phyloP scores from a whole-genome alignment of 352 stramenopile genomes.

The Plasmopara viticola region DNA sequence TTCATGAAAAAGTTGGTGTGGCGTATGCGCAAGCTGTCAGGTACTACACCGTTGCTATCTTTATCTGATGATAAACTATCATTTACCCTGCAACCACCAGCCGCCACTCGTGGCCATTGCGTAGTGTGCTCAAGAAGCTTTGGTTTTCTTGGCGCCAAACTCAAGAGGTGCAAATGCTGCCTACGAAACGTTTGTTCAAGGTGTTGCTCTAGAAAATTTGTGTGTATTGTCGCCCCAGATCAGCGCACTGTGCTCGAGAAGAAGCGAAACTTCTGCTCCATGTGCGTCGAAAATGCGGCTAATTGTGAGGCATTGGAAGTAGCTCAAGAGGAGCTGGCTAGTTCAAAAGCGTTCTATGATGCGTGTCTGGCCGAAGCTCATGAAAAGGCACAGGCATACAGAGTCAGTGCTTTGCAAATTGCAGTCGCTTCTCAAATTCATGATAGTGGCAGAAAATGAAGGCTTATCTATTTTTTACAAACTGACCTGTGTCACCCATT shows the following conservation, averaged over 20 bases:
- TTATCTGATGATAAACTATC: constrained; percentile 6
- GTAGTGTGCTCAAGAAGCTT: constrained; percentile 26
- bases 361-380: constrained; percentile 16
- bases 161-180: constrained; percentile 31
- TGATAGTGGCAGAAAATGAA: not conserved
- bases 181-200: constrained; percentile 24
- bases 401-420: constrained; percentile 15
- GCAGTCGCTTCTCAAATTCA: constrained; percentile 5
- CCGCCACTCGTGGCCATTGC: constrained; percentile 10
- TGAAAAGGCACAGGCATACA: constrained; percentile 15
- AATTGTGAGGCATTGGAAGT: constrained; percentile 29
- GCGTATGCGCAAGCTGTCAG: constrained; percentile 31
- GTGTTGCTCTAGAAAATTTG: constrained; percentile 26
- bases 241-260: constrained; percentile 25
- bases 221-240: constrained; percentile 26
- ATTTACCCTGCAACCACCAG: constrained; percentile 10
- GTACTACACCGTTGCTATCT: constrained; percentile 11
- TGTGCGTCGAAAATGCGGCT: constrained; percentile 24
- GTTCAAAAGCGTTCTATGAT: constrained; percentile 21
- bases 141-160: constrained; percentile 25
- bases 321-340: constrained; percentile 28
- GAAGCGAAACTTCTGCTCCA: constrained; percentile 29
- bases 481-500: no score
- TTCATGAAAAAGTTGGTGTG: constrained; percentile 52
- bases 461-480: no score